These are phyloP conservation scores for Hymenoscyphus salicellus DNA, from an alignment of 2,329 filamentous ascomycete species.

Conservation along the genomic window DNA sequence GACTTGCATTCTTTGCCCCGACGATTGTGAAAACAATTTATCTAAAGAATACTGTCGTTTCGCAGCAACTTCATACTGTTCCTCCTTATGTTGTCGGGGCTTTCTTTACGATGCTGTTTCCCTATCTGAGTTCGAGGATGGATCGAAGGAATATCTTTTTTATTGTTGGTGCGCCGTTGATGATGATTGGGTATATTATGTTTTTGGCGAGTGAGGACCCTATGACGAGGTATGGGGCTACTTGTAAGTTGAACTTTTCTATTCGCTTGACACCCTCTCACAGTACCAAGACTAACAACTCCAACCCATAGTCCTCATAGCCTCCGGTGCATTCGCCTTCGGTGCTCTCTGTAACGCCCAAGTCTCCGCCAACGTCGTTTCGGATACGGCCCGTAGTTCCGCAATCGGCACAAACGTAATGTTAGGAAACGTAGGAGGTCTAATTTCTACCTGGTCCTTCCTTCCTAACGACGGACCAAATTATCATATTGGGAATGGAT, in stretches of 20 bases:
- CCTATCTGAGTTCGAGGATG: slow-evolving; percentile 58
- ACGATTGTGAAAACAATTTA: slow-evolving; percentile 71
- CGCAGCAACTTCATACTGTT: slow-evolving; percentile 67
- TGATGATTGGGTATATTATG: slow-evolving; percentile 69
- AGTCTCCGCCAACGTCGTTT: slow-evolving; percentile 67
- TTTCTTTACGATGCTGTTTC: slow-evolving; percentile 62
- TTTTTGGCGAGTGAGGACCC: slow-evolving; percentile 57
- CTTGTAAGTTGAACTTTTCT: slow-evolving; percentile 39
- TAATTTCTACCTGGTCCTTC: slow-evolving; percentile 65
- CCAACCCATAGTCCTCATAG: slow-evolving; percentile 50
- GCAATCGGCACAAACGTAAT: slow-evolving; percentile 68
- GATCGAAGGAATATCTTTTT: slow-evolving; percentile 61
- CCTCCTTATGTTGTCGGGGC: slow-evolving; percentile 68
- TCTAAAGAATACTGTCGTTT: slow-evolving; percentile 52
- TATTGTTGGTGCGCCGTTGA: slow-evolving; percentile 56
- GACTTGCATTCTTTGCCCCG: slow-evolving; percentile 66
- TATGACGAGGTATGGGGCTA: slow-evolving; percentile 63
- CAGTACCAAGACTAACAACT: background rate
- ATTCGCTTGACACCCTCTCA: background rate
- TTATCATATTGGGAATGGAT: slow-evolving; percentile 67
- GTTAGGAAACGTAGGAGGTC: slow-evolving; percentile 69
- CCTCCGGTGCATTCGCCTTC: slow-evolving; percentile 60
- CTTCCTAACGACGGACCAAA: slow-evolving; percentile 61
- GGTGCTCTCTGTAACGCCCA: slow-evolving; percentile 66
- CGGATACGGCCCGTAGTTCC: slow-evolving; percentile 64